Evolutionary conservation across 495 filamentous ascomycete genomes (phyloP).

Genomic region (Letharia columbiana): DNA sequence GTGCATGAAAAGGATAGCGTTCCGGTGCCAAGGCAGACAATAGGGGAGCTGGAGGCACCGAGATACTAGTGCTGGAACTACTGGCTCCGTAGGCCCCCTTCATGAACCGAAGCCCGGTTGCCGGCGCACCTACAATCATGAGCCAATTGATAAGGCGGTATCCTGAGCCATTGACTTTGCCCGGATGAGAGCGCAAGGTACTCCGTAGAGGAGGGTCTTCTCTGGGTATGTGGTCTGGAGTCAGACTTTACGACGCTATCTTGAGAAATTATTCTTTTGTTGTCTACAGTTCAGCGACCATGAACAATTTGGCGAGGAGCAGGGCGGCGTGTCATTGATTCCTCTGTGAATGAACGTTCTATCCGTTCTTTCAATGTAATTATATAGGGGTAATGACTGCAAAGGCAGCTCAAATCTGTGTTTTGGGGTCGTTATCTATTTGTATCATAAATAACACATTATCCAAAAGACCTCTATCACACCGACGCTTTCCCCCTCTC

Average conservation of each 20-base stretch:
- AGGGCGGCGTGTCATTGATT: background rate
- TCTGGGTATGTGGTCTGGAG: background rate
- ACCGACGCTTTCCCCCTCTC: too few relatives aligned
- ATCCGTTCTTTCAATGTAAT: background rate
- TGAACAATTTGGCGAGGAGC: background rate
- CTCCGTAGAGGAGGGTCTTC: background rate
- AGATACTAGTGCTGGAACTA: background rate
- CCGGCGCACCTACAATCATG: background rate
- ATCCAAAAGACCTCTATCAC: background rate
- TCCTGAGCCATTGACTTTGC: background rate
- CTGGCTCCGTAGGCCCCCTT: background rate
- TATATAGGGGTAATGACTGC: background rate
- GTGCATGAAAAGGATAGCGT: background rate
- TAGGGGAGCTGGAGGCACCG: background rate
- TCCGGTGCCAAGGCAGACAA: background rate
- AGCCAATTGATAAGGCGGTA: background rate
- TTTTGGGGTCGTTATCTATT: background rate
- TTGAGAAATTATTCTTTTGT: background rate
- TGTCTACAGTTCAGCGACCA: background rate
- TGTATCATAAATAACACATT: background rate
- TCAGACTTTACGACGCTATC: background rate
- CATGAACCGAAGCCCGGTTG: too few relatives aligned
- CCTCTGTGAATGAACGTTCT: background rate
- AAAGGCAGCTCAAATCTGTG: background rate
- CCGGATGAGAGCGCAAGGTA: background rate